Conservation (phyloP, 768 basidiomycete species). For the Lentinus brumalis region DNA sequence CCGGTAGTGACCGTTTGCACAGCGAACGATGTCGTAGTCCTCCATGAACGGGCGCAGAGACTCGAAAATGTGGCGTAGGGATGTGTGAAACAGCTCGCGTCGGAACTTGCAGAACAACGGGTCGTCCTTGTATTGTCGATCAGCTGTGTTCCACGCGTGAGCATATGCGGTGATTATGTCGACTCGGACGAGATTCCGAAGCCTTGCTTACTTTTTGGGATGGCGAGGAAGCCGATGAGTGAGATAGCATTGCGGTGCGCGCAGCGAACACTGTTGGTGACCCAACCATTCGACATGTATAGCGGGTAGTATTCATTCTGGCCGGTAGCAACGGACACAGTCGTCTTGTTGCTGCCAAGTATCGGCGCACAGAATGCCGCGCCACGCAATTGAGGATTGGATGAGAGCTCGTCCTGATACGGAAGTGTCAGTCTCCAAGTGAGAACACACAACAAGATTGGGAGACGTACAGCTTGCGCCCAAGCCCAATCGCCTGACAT, state of each 20-base stretch:
- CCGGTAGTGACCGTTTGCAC: slow-evolving; percentile 32
- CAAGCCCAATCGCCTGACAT: slow-evolving; percentile 35
- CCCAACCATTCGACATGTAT: slow-evolving; percentile 27
- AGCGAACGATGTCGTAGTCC: slow-evolving; percentile 11
- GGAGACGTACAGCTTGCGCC: slow-evolving; percentile 34
- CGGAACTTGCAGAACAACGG: slow-evolving; percentile 14
- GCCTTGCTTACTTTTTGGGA: slow-evolving; percentile 39
- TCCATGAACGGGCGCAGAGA: slow-evolving; percentile 19
- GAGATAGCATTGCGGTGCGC: slow-evolving; percentile 23
- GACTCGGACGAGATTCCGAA: no score
- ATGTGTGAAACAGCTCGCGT: slow-evolving; percentile 15
- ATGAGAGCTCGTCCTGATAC: no score
- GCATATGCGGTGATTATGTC: no score
- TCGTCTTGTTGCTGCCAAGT: slow-evolving; percentile 33
- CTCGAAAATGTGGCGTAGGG: slow-evolving; percentile 7
- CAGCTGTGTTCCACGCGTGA: no score
- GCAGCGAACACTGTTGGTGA: slow-evolving; percentile 24
- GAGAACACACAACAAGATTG: no score
- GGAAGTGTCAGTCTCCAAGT: not conserved
- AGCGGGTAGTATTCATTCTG: slow-evolving; percentile 31
- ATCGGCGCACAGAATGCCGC: slow-evolving; percentile 12
- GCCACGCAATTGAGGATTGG: not conserved
- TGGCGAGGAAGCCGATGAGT: slow-evolving; percentile 28
- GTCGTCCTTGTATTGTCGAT: no score
- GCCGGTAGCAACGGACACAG: slow-evolving; percentile 28